phyloP scores from a whole-genome alignment of 75 land plant genomes.

The Pseudotsuga menziesii region DNA sequence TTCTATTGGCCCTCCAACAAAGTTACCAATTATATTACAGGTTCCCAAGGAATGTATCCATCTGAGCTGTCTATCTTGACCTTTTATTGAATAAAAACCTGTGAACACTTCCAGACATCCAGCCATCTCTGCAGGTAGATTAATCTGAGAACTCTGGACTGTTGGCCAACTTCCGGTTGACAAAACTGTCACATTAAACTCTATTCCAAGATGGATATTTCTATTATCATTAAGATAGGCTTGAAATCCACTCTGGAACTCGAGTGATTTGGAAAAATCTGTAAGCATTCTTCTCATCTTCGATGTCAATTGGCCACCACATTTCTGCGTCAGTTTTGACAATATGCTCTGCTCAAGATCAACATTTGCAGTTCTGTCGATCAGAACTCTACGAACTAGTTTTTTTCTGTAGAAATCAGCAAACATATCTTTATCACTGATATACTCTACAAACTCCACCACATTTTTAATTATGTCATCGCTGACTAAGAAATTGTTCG shows the following conservation, averaged over 20 bases:
- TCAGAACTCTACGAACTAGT: not conserved
- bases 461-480: slow-evolving; percentile 92
- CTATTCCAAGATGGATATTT: slow-evolving; percentile 74
- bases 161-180: slow-evolving; percentile 96
- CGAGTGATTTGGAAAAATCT: too few relatives aligned
- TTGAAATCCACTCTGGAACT: slow-evolving; percentile 37
- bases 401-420: slow-evolving; percentile 88
- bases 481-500: too few relatives aligned
- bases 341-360: not conserved
- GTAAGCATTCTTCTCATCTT: slow-evolving; percentile 41
- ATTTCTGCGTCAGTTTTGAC: not conserved
- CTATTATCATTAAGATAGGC: not conserved
- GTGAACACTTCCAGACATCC: slow-evolving; percentile 73
- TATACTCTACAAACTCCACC: slow-evolving; percentile 78
- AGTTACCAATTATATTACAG: slow-evolving; percentile 57
- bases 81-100: slow-evolving; percentile 73
- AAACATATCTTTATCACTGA: slow-evolving; percentile 93
- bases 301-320: not conserved
- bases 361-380: not conserved
- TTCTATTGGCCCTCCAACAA: too few relatives aligned
- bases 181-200: slow-evolving; percentile 82
- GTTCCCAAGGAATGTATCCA: slow-evolving; percentile 89
- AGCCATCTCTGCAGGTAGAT: slow-evolving; percentile 89
- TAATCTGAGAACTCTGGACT: slow-evolving; percentile 77
- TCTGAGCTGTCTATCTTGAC: slow-evolving; percentile 75